These are phyloP conservation scores for Gillenia trifoliata DNA, from an alignment of 306 rosid genomes.

Conservation along the genomic window DNA sequence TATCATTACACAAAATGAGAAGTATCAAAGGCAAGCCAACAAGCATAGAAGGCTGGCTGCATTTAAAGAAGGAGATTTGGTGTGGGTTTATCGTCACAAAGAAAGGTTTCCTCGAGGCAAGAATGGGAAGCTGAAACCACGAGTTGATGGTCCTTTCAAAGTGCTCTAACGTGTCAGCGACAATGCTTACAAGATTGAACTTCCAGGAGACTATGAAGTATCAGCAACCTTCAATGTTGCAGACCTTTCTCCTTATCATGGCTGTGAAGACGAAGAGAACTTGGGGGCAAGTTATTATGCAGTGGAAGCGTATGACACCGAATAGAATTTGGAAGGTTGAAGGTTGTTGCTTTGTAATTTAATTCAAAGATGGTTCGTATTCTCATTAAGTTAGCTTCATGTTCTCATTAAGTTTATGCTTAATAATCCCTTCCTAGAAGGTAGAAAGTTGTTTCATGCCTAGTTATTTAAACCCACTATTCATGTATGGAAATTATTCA, in stretches of 20 bases:
- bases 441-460: too few relatives aligned
- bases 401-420: too few relatives aligned
- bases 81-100: background rate
- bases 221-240: background rate
- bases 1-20: background rate
- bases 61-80: background rate
- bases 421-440: too few relatives aligned
- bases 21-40: background rate
- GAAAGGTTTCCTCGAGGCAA: background rate
- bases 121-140: background rate
- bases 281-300: too few relatives aligned
- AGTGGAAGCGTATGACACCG: too few relatives aligned
- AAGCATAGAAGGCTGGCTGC: background rate
- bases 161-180: background rate
- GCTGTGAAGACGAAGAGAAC: too few relatives aligned
- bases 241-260: background rate
- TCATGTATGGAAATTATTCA: too few relatives aligned
- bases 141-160: background rate
- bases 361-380: too few relatives aligned
- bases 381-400: too few relatives aligned
- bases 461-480: too few relatives aligned
- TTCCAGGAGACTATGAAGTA: background rate
- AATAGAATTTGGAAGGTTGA: too few relatives aligned
- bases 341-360: too few relatives aligned
- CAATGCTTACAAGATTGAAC: background rate